These are phyloP conservation scores for Paramecium pentaurelia DNA, from an alignment of 73 alveolate species.

Conservation along the genomic window DNA sequence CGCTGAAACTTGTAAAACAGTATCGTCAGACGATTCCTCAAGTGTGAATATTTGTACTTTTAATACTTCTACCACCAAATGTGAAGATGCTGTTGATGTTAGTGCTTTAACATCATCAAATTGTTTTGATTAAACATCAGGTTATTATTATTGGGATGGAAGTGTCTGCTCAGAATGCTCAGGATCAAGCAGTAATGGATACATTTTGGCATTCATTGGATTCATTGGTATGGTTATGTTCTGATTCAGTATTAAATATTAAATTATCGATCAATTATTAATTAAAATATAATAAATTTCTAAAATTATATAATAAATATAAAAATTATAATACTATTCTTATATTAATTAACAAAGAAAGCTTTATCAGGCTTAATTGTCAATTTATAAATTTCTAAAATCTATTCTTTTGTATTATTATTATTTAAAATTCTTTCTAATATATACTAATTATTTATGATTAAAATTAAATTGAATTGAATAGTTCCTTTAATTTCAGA, in stretches of 20 bases:
- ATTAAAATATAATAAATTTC: too few relatives aligned
- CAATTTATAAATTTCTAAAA: too few relatives aligned
- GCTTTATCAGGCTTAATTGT: too few relatives aligned
- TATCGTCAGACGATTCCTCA: background rate
- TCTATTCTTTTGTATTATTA: too few relatives aligned
- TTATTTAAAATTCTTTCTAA: too few relatives aligned
- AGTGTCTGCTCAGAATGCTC: background rate
- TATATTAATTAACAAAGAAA: too few relatives aligned
- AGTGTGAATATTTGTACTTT: background rate
- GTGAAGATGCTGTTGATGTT: background rate
- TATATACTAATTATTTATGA: too few relatives aligned
- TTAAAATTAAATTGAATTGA: too few relatives aligned
- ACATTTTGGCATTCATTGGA: background rate
- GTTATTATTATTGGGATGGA: background rate
- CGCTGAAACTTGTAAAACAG: background rate
- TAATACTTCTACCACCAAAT: background rate
- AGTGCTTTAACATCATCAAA: background rate
- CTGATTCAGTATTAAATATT: background rate
- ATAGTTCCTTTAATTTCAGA: too few relatives aligned
- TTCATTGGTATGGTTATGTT: background rate
- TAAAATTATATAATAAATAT: too few relatives aligned
- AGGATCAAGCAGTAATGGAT: background rate
- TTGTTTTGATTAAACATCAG: background rate
- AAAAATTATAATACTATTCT: too few relatives aligned
- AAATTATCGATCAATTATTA: background rate